Evolutionary conservation across 768 basidiomycete genomes (phyloP).

Genomic region (Porphyrellus cyaneotinctus): DNA sequence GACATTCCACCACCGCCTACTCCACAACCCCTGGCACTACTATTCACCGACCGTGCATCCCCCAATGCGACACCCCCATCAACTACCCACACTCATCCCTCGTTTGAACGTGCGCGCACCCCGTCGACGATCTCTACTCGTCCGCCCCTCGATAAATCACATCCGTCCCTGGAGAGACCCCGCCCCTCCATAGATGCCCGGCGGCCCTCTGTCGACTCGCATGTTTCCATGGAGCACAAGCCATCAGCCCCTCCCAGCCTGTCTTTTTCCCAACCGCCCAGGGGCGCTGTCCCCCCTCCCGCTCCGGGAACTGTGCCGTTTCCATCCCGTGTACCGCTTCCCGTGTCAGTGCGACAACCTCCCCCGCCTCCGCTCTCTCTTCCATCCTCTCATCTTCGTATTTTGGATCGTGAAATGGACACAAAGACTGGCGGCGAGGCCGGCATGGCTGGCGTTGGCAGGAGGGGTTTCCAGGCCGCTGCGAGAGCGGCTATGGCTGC

Average conservation of each 20-base stretch:
- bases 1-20: neutral
- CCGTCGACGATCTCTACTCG: slow-evolving; percentile 13
- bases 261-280: slow-evolving; percentile 8
- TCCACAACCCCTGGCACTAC: slow-evolving; percentile 4
- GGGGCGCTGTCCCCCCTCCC: slow-evolving; percentile 10
- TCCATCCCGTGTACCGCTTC: slow-evolving; percentile 5
- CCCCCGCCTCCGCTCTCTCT: slow-evolving; percentile 18
- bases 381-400: neutral
- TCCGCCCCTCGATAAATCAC: slow-evolving; percentile 15
- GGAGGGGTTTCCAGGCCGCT: slow-evolving; percentile 76
- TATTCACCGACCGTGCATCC: slow-evolving; percentile 3
- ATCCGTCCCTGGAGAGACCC: slow-evolving; percentile 17
- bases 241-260: neutral
- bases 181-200: slow-evolving; percentile 11
- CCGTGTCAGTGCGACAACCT: slow-evolving; percentile 16
- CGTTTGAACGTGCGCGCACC: slow-evolving; percentile 16
- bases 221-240: slow-evolving; percentile 2
- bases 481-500: slow-evolving; percentile 58
- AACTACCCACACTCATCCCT: slow-evolving; percentile 8
- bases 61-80: slow-evolving; percentile 12
- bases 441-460: slow-evolving; percentile 89
- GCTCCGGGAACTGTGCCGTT: slow-evolving; percentile 13
- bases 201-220: slow-evolving; percentile 16
- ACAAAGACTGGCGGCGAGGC: slow-evolving; percentile 74
- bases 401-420: slow-evolving; percentile 42